phyloP scores from a whole-genome alignment of 805 yeast species.

The Torulaspora franciscae region DNA sequence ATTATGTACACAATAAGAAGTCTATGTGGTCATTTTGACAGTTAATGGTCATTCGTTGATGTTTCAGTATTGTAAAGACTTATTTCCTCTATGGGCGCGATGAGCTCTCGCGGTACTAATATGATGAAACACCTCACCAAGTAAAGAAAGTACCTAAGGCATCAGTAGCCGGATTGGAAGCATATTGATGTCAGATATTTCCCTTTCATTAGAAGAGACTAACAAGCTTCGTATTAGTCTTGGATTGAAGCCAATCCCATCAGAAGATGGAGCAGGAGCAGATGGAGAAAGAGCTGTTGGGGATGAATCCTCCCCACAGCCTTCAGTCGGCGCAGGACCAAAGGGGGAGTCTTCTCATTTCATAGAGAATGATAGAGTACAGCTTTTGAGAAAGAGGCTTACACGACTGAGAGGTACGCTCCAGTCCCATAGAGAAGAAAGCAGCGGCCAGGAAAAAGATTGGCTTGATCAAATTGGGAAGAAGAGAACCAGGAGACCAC shows the following conservation, averaged over 20 bases:
- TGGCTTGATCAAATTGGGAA: conserved; percentile 28
- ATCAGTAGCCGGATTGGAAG: not conserved
- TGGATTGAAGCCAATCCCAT: conserved; percentile 40
- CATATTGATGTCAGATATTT: conserved; percentile 19
- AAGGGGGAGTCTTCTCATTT: conserved; percentile 3
- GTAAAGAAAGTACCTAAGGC: not conserved
- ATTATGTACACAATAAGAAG: conserved; percentile 4
- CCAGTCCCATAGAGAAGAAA: not conserved
- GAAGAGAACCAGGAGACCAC: conserved; percentile 5
- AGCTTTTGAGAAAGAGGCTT: conserved; percentile 24
- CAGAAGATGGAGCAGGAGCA: not conserved
- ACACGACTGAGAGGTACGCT: not conserved
- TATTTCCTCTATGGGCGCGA: not conserved
- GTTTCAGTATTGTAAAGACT: not conserved
- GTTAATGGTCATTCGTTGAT: not conserved
- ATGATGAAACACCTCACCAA: not conserved
- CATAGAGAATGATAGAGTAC: conserved; percentile 12
- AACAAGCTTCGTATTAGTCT: conserved; percentile 38
- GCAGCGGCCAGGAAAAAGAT: conserved; percentile 6
- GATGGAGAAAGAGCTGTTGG: not conserved
- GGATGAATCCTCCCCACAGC: not conserved
- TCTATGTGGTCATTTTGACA: not conserved
- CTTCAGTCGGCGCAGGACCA: not conserved
- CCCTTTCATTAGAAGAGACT: conserved; percentile 41
- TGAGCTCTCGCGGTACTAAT: not conserved